Base-by-base conservation (phyloP, 2,329 filamentous ascomycete species). In the Stagonosporopsis cucurbitacearum region DNA sequence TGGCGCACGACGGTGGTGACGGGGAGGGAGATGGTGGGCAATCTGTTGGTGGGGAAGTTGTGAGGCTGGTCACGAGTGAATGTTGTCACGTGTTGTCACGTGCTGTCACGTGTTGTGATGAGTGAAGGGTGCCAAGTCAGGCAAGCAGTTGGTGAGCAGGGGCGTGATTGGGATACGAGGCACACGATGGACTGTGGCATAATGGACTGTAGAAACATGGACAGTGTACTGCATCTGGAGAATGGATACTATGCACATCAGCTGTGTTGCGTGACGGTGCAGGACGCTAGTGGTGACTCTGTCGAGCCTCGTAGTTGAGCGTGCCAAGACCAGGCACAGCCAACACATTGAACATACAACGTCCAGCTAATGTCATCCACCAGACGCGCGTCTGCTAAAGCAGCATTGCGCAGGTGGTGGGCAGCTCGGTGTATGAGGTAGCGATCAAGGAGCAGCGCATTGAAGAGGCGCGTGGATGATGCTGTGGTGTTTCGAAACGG, bases 1-100 rank as follows among this genome's bases (percentile, higher is more conserved):
- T 95, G 89, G 89, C 84, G 84, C 68, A 96, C 90, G n/a, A 85
- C 85, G 30, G 81, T 79, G 62, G 82, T 94, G 57, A 96, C 92
- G 1, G 92, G 80, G 2, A 79, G 86, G 54, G 85, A 92, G 81
- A 96, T 95, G 86, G 78, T 91, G 57, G 75, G 76, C 30, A 94
- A 96, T 76, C 73, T 96, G 74, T 71, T 61, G 22, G 60, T 58
- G 33, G 63, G 63, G 5, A 67, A 67, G 56, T 13, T 67, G 32
- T 67, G 39, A 63, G 46, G n/a, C n/a, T 7, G 20, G 17, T 19
- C 11, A 11, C 8, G 15, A n/a, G 11, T 15, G 32, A 6, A 12
- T 28, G 23, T 7, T 11, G 11, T 26, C 5, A 15, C 15, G 12
- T 7, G 12, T 12, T 15, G 11, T 15, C 13, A 25, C 3, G 6